Evolutionary conservation across 2,329 filamentous ascomycete genomes (phyloP).

Genomic region (Hypomyces rosellus): DNA sequence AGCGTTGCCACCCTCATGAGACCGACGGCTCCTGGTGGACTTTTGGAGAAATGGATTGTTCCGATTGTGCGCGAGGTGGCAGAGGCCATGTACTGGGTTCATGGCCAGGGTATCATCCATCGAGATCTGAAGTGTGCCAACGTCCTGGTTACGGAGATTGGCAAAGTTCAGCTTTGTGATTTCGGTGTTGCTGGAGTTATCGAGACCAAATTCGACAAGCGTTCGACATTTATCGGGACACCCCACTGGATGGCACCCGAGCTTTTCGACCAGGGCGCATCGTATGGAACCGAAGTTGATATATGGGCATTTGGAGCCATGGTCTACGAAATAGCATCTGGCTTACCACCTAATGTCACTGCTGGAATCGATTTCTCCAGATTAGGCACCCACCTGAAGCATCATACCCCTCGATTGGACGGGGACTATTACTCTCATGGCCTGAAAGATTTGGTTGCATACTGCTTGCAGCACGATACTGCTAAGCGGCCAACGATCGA

Average conservation of each 20-base stretch:
- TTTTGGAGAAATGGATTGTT: slow-evolving; percentile 66
- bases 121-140: slow-evolving; percentile 73
- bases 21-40: slow-evolving; percentile 56
- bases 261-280: slow-evolving; percentile 57
- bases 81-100: slow-evolving; percentile 61
- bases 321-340: slow-evolving; percentile 74
- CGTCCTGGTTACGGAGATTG: slow-evolving; percentile 70
- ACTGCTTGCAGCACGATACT: slow-evolving; percentile 65
- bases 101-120: slow-evolving; percentile 63
- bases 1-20: slow-evolving; percentile 70
- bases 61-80: slow-evolving; percentile 61
- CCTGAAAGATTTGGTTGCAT: slow-evolving; percentile 64
- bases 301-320: slow-evolving; percentile 84
- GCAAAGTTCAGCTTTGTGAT: slow-evolving; percentile 73
- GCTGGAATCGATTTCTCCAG: slow-evolving; percentile 43
- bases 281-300: slow-evolving; percentile 67
- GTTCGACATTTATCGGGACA: slow-evolving; percentile 75
- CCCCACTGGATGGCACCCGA: slow-evolving; percentile 85
- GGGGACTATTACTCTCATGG: slow-evolving; percentile 64
- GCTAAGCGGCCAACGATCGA: slow-evolving; percentile 63
- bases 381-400: slow-evolving; percentile 51
- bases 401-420: slow-evolving; percentile 61
- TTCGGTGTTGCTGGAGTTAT: slow-evolving; percentile 78
- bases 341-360: slow-evolving; percentile 63
- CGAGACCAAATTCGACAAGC: slow-evolving; percentile 68